These are phyloP conservation scores for Handroanthus guayacan DNA, from an alignment of 257 asterid genomes.

Conservation along the genomic window DNA sequence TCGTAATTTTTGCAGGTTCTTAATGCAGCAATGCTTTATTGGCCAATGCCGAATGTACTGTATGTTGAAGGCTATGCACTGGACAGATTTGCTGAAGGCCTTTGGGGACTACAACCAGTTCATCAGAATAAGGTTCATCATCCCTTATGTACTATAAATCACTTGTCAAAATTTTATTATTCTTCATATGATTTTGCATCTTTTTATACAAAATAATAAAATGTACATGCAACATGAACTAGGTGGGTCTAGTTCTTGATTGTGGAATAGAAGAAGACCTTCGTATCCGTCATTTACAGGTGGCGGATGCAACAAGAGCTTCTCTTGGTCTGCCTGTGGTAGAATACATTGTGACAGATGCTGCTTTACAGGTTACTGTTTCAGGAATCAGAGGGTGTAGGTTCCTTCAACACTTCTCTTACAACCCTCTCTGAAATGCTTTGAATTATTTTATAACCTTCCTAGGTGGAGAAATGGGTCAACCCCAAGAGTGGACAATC, in stretches of 20 bases:
- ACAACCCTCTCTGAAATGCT: constrained; percentile 5
- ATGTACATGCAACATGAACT: constrained; percentile 34
- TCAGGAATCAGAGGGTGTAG: background rate
- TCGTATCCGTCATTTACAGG: constrained; percentile 84
- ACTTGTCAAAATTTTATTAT: constrained; percentile 21
- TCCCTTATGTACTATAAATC: constrained; percentile 18
- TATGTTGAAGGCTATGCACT: constrained; percentile 97
- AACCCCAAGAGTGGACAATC: constrained; percentile 83
- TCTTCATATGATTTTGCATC: constrained; percentile 1
- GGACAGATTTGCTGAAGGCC: constrained; percentile 91
- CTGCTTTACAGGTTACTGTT: constrained; percentile 69
- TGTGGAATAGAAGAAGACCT: constrained; percentile 91
- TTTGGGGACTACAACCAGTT: constrained; percentile 86
- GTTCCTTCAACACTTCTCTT: constrained; percentile 12
- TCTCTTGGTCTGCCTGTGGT: constrained; percentile 89
- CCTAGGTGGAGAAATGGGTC: constrained; percentile 84
- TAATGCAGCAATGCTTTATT: constrained; percentile 97
- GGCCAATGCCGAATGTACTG: constrained; percentile 88
- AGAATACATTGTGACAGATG: constrained; percentile 76
- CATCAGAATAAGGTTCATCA: constrained; percentile 80
- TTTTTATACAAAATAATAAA: constrained; percentile 22
- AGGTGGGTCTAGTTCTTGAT: constrained; percentile 93
- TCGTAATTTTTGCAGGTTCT: constrained; percentile 77
- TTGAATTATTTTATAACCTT: constrained; percentile 7
- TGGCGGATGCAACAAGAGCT: constrained; percentile 92